Base-by-base conservation (phyloP, 2,329 filamentous ascomycete genomes). In the Penicillium sp. region DNA sequence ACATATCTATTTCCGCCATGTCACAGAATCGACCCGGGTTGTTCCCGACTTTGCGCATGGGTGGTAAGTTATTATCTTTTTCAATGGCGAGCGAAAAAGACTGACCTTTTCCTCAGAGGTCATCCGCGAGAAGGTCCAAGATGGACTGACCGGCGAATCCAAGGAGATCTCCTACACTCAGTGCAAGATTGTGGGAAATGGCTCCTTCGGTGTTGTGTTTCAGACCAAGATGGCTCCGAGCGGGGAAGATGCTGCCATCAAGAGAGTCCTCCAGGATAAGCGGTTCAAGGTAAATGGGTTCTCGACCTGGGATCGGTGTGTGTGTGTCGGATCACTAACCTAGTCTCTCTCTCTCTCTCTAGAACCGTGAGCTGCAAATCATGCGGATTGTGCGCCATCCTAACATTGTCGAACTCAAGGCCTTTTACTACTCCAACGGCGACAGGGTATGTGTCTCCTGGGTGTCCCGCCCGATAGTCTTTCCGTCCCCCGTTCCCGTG, bases 381-480 rank as follows among this genome's bases (percentile, higher is more conserved):
- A 99, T 99, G 94, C 90, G 94, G 74, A 99, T 99, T 74, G 94
- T 99, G 71, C 88, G 93, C 73, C 94, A 99, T 77, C 94, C 94
- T 56, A 99, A 99, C 79, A 97, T 99, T 70, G 94, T 99, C 60
- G 93, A 97, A 78, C 83, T 99, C 64, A 99, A 99, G 82, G 94
- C 94, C 53, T 99, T 99, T 81, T 99, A 97, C 81, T 99, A 97
- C 81, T 97, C 93, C 68, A 99, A 97, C 75, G 94, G 94, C 73
- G 94, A 99, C 78, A 88, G 94, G 78, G 94, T 99, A 86, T 69
- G 84, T 81, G 62, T 53, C 61, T 44, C 45, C 55, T 55, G 36
- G 53, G 53, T 41, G 19, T 38, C 53, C 53, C 44, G 23, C 43
- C 35, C 36, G 25, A 35, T 35, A 36, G 31, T 35, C 39, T 44